Percentiles rank a stretch among this genome's conserved stretches.
Conservation (phyloP, 2,329 filamentous ascomycete genomes). For the Davidsoniella eucalypti region DNA sequence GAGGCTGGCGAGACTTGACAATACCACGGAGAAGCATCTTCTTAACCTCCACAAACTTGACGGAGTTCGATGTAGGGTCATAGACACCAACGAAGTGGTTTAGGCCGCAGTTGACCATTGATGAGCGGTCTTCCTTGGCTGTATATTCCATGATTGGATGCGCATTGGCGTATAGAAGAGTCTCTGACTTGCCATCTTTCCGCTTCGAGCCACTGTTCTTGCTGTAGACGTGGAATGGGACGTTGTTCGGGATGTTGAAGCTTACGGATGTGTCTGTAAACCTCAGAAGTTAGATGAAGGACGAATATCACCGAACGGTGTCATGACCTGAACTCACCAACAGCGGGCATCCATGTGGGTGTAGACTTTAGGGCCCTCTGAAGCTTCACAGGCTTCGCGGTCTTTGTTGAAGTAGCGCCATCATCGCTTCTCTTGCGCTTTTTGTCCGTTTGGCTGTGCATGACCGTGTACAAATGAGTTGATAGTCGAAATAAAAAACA, state of each 20-base stretch:
- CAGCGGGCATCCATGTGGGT: constrained; percentile 6
- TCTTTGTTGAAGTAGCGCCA: constrained; percentile 5
- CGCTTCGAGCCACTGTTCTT: constrained; percentile 19
- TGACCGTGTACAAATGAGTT: constrained; percentile 21
- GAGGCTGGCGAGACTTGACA: constrained; percentile 37
- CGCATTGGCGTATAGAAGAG: constrained; percentile 40
- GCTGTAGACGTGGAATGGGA: constrained; percentile 33
- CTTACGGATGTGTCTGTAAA: constrained; percentile 21
- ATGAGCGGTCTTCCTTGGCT: constrained; percentile 25
- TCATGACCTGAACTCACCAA: constrained; percentile 4
- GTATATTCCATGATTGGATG: constrained; percentile 45
- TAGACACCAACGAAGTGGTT: constrained; percentile 51
- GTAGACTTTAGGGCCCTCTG: constrained; percentile 3
- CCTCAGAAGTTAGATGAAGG: constrained; percentile 13
- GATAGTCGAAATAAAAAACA: too few species aligned
- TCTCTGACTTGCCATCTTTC: constrained; percentile 27
- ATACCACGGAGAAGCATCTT: constrained; percentile 44
- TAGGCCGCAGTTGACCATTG: constrained; percentile 23
- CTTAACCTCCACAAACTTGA: constrained; percentile 46
- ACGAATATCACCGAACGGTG: too few species aligned
- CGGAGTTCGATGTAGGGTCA: constrained; percentile 40
- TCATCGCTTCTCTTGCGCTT: constrained; percentile 33
- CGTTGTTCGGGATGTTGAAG: constrained; percentile 21
- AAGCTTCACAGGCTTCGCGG: constrained; percentile 30
- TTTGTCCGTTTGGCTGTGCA: constrained; percentile 22